Base-by-base conservation (phyloP, 1,284 basidiomycete species). In the Sanguinoderma infundibulare region DNA sequence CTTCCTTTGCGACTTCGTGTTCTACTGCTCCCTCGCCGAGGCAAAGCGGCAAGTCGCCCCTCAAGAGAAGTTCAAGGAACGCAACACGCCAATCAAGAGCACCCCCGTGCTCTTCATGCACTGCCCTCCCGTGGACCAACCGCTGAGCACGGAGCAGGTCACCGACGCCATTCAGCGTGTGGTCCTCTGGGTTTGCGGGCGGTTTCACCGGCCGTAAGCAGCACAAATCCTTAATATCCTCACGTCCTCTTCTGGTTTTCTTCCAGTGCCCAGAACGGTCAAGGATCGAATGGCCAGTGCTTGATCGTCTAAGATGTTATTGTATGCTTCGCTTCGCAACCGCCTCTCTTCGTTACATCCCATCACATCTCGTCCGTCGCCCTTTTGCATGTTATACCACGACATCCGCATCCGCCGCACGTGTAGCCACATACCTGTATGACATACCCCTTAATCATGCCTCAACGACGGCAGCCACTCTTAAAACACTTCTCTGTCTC, bases 21-120 rank as follows among this genome's bases (percentile, higher is more conserved):
- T 89, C 72, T 92, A 89, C 69, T 89, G 89, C 69, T 91, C 90
- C 8, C 80, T 92, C n/a, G 89, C 88, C 6, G 89, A 91, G 71
- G 81, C 85, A 22, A 84, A 81, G 68, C 82, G 87, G 5, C 77
- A 77, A 32, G 77, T 79, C 24, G 78, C 80, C 56, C 83, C 84
- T 44, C 84, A 82, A 60, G 84, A 87, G 67, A 83, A 83, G 68
- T 77, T 67, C 55, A 67, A 64, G 62, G 68, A 70, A 24, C 58
- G 79, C 20, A 78, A 78, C 53, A 68, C 66, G 52, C 81, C 80
- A 22, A 80, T 82, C 5, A 83, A 84, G 68, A 63, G 63, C 52
- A 75, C 74, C 22, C 75, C 72, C 30, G 87, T 91, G 51, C 75
- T 92, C 15, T 90, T 90, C 74, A 74, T 92, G 72, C 90, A 92